Evolutionary conservation across 495 filamentous ascomycete species (phyloP).

Genomic region (Aspergillus bertholletiae): DNA sequence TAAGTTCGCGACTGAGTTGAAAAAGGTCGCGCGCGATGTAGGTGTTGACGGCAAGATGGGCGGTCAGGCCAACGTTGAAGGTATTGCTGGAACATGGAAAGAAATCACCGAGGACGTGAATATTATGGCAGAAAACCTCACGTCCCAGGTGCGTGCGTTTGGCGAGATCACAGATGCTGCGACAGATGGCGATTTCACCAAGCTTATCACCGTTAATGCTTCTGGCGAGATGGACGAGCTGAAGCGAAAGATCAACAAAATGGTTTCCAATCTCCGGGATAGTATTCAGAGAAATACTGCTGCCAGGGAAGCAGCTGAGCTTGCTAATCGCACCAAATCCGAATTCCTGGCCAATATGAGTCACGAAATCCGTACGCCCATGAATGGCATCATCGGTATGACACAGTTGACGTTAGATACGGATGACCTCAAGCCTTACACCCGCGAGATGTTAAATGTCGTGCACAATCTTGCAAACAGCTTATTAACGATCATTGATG

Average conservation of each 20-base stretch:
- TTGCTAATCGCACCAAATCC: constrained; percentile 97
- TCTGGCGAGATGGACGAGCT: constrained; percentile 99
- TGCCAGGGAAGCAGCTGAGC: constrained; percentile 91
- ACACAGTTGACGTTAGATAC: constrained; percentile 96
- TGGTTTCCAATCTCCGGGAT: constrained; percentile 93
- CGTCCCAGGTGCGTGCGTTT: constrained; percentile 95
- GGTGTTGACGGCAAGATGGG: constrained; percentile 99
- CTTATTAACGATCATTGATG: constrained; percentile 96
- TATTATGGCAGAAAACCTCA: constrained; percentile 97
- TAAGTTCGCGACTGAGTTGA: constrained; percentile 95
- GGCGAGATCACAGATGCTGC: constrained; percentile 97
- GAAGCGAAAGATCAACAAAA: constrained; percentile 98
- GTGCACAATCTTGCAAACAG: constrained; percentile 98
- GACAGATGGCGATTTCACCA: constrained; percentile 94
- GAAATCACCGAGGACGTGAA: constrained; percentile 98
- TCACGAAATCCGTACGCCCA: constrained; percentile 97
- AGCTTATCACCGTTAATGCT: constrained; percentile 95
- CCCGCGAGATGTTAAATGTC: constrained; percentile 98
- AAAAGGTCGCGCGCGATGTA: constrained; percentile 93
- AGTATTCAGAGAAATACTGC: constrained; percentile 98
- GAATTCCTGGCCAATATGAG: constrained; percentile 99
- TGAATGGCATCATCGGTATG: constrained; percentile 88
- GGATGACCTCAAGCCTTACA: constrained; percentile 83
- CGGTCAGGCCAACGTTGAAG: constrained; percentile 92
- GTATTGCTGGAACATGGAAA: constrained; percentile 93